phyloP scores from a whole-genome alignment of 768 basidiomycete species.

The Tulasnella calospora region DNA sequence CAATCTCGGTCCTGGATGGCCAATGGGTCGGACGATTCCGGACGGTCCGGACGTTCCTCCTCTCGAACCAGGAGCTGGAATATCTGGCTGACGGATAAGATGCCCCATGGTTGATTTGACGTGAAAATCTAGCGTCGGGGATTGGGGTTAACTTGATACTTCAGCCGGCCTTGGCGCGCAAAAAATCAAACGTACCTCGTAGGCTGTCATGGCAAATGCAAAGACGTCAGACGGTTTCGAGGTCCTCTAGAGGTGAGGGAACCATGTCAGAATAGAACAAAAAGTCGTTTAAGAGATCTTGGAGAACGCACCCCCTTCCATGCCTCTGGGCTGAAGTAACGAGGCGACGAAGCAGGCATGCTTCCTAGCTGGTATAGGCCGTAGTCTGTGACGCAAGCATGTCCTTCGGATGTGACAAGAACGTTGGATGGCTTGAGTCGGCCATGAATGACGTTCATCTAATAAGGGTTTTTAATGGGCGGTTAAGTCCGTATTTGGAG shows the following conservation, averaged over 20 bases:
- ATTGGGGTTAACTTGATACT: not conserved
- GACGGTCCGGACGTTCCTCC: constrained; percentile 23
- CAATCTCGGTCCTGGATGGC: constrained; percentile 13
- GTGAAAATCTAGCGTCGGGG: constrained; percentile 11
- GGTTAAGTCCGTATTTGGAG: not conserved
- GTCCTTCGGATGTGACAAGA: constrained; percentile 17
- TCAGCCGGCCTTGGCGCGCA: no score
- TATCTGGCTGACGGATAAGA: constrained; percentile 18
- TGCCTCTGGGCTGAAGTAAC: constrained; percentile 26
- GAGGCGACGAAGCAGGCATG: constrained; percentile 17
- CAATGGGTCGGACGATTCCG: not conserved
- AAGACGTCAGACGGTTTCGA: constrained; percentile 22
- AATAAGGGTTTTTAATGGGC: no score
- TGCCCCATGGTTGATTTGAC: constrained; percentile 14
- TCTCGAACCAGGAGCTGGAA: constrained; percentile 25
- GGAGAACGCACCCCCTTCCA: constrained; percentile 25
- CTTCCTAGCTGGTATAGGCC: constrained; percentile 18
- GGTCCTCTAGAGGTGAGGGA: not conserved
- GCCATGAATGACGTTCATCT: constrained; percentile 24
- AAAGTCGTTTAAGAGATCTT: not conserved
- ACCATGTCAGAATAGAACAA: not conserved
- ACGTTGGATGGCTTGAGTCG: constrained; percentile 24
- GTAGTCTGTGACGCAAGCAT: constrained; percentile 21
- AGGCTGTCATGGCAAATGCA: constrained; percentile 23
- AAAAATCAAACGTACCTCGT: no score